Conservation (phyloP, 176 grass and related monocot species). For the Aegilops umbellulata region DNA sequence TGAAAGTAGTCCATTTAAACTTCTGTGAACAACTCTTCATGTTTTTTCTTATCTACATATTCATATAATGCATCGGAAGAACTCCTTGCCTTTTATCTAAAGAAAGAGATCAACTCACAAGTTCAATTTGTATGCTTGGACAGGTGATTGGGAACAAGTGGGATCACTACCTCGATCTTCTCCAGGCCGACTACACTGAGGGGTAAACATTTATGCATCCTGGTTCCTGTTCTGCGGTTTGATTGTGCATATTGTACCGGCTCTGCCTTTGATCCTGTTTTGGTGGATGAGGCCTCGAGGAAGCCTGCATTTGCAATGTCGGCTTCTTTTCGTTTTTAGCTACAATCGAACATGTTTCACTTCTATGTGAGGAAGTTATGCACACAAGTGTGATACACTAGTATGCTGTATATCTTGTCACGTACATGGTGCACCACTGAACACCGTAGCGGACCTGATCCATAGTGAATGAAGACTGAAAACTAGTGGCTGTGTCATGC, state of each 20-base stretch:
- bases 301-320: not conserved
- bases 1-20: not conserved
- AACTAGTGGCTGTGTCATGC: not conserved
- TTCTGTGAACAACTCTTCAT: not conserved
- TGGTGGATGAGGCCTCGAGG: not conserved
- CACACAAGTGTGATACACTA: not conserved
- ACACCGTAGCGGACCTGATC: not conserved
- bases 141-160: slow-evolving; percentile 99
- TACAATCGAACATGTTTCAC: not conserved
- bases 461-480: not conserved
- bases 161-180: slow-evolving; percentile 85
- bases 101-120: not conserved
- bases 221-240: not conserved
- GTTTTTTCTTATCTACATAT: not conserved
- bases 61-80: not conserved
- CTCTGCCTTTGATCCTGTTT: not conserved
- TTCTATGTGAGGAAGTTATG: not conserved
- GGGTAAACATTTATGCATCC: slow-evolving; percentile 44
- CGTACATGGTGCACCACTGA: not conserved
- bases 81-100: not conserved
- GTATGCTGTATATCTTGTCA: not conserved
- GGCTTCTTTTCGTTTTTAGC: not conserved
- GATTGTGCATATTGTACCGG: not conserved
- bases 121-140: not conserved
- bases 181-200: slow-evolving; percentile 86